Percentiles rank a stretch among this genome's conserved stretches.
These are phyloP conservation scores for Boletellus dicymbophilus DNA, from an alignment of 1,284 basidiomycete genomes.

Conservation along the genomic window DNA sequence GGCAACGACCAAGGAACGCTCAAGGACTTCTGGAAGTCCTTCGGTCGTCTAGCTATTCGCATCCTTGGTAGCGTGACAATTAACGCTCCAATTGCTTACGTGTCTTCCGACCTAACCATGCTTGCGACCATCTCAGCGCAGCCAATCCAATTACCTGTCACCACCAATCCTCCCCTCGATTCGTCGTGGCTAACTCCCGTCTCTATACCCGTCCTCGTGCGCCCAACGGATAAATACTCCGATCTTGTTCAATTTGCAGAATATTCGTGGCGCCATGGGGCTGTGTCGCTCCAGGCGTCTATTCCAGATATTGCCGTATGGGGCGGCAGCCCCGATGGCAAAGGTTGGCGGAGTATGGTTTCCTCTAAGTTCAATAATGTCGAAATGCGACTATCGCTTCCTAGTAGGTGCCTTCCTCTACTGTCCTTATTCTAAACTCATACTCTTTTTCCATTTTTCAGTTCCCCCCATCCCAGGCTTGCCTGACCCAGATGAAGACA, in stretches of 20 bases:
- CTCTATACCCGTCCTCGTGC: constrained; percentile 51
- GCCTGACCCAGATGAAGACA: constrained; percentile 54
- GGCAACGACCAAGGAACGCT: constrained; percentile 43
- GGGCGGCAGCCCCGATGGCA: constrained; percentile 48
- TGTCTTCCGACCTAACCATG: constrained; percentile 43
- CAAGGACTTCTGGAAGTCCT: constrained; percentile 53
- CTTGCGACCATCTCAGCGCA: constrained; percentile 50
- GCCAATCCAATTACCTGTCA: constrained; percentile 56
- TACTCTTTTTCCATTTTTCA: constrained; percentile 31
- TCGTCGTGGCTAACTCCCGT: constrained; percentile 60
- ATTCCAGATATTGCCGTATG: constrained; percentile 45
- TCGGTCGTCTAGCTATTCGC: constrained; percentile 67
- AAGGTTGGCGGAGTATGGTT: constrained; percentile 54
- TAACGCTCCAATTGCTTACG: constrained; percentile 47
- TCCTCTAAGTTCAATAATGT: constrained; percentile 46
- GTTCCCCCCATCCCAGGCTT: constrained; percentile 68
- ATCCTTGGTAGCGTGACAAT: constrained; percentile 57
- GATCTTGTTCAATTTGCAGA: constrained; percentile 52
- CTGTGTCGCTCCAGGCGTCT: constrained; percentile 43
- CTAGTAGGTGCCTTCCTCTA: constrained; percentile 47
- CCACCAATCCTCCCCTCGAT: constrained; percentile 55
- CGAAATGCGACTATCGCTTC: constrained; percentile 45
- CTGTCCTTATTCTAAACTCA: not conserved
- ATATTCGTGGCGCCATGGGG: constrained; percentile 60
- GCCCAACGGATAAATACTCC: constrained; percentile 54